Evolutionary conservation across 208 protist genomes (phyloP), one percentile per base, ranked within the genome.

Genomic region (Leptomonas seymouri): DNA sequence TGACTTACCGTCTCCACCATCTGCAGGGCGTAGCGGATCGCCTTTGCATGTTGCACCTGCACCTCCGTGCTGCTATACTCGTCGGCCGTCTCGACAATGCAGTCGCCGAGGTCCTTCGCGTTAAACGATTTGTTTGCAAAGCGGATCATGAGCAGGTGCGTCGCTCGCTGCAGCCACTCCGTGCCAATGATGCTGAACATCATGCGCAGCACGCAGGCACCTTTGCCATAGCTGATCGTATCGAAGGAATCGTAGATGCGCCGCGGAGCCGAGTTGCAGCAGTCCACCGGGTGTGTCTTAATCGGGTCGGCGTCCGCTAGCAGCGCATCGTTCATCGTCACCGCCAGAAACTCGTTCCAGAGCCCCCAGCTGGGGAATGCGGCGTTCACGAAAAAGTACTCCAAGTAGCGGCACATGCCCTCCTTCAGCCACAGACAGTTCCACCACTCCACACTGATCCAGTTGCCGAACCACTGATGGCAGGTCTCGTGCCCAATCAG

Each of bases 371-470:
- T 67, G 23, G 93, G 91, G 67, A 91, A 95, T 0, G 97, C 41
- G 1, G 80, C 56, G 54, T 86, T 80, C 21, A 81, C 78, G 39
- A 94, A 96, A 27, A 95, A 63, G 67, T 87, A 96, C 70, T 97
- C 97, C 5, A 99, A 69, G 56, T 90, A 98, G 31, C 93, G 97
- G 41, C 98, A 98, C 72, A 99, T 98, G 48, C 96, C 98, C 79
- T 99, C 98, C 74, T 99, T 99, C 20, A 98, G 72, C 97, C 97
- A 99, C 45, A 99, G 59, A 54, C 96, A 67, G 51, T 87, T 77
- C 98, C 98, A 99, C 96, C 90, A 98, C 58, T 85, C 68, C 68
- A 98, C 91, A 11, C 94, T 93, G 20, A 98, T 95, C 60, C 94
- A 86, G 85, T 99, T 96, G 53, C 96, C 96, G 63, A 98, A 95